phyloP scores from a whole-genome alignment of 306 rosid genomes.

The Fragaria ananassa region DNA sequence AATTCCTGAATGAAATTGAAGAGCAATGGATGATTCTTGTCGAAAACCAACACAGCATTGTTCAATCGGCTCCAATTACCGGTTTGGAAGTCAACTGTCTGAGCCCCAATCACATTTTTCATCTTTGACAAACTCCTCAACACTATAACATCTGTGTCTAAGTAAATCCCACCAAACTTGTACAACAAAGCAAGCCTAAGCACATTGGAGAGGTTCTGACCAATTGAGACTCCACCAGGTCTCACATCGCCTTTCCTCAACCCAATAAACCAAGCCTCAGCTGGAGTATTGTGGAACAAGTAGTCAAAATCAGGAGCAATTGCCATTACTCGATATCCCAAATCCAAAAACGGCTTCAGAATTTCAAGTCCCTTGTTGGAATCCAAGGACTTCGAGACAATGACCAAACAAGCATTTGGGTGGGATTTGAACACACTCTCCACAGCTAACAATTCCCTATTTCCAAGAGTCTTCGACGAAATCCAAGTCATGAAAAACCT shows the following conservation, averaged over 20 bases:
- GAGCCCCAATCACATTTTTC: conserved; percentile 85
- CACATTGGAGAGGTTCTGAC: conserved; percentile 86
- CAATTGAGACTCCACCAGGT: conserved; percentile 75
- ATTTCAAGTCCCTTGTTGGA: conserved; percentile 46
- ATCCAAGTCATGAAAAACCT: conserved; percentile 95
- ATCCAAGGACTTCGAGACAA: conserved; percentile 68
- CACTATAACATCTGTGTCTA: conserved; percentile 65
- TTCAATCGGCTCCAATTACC: conserved; percentile 83
- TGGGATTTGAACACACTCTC: conserved; percentile 78
- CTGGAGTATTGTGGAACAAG: conserved; percentile 62
- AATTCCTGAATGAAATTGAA: conserved; percentile 79
- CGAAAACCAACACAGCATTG: conserved; percentile 79
- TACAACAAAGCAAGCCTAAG: conserved; percentile 69
- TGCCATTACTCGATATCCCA: conserved; percentile 48
- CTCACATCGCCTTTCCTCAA: conserved; percentile 57
- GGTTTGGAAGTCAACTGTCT: conserved; percentile 51
- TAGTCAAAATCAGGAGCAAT: conserved; percentile 68
- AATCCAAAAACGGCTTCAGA: conserved; percentile 43
- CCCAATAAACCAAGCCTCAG: conserved; percentile 58
- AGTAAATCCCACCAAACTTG: conserved; percentile 73
- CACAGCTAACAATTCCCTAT: conserved; percentile 53
- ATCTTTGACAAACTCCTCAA: conserved; percentile 64
- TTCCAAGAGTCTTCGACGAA: conserved; percentile 60
- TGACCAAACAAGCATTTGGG: conserved; percentile 62
- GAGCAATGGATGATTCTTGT: conserved; percentile 71